Base-by-base conservation (phyloP, 139 green algal species). In the Coelastrella sp. region DNA sequence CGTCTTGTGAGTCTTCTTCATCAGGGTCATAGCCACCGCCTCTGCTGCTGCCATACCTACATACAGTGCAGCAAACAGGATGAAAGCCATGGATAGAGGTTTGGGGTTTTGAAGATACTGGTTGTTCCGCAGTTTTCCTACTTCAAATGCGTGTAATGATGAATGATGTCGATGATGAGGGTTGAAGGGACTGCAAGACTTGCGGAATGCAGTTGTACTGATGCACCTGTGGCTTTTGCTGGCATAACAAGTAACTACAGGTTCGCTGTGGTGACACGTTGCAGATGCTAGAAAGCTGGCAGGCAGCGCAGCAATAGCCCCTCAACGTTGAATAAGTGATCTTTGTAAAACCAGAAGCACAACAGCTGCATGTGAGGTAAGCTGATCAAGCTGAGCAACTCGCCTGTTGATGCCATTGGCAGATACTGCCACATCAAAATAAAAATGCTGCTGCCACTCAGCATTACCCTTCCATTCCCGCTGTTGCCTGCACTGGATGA, bases 31-130 rank as follows among this genome's bases (percentile, higher is more conserved):
- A 77, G 5, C 71, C 71, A 77, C 71, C 47, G 4, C 76, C 32
- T 7, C 76, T 82, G n/a, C 19, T 82, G 76, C 76, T 60, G 76
- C 76, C 60, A 23, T 32, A 60, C n/a, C 76, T 82, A 23, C 22
- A 58, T 0, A 57, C 73, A 32, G 20, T 4, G 11, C n/a, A 57
- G 2, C 8, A 80, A 2, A 80, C 64, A 71, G 32, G 32, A 47
- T 14, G 16, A 11, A 71, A 71, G 64, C 64, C 64, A 71, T 11
- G 11, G 16, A 2, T 20, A 11, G 3, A 14, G 13, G 64, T 20
- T 7, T 7, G 16, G 64, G 8, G 61, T 68, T 13, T 13, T 68
- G 3, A 2, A 71, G 64, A 47, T 47, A 0, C 64, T 71, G 64
- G 4, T 71, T 20, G 11, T 14, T 20, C 13, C 11, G 64, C 64